These are phyloP conservation scores for Panaeolus cyanescens DNA, from an alignment of 768 basidiomycete species.

Conservation along the genomic window DNA sequence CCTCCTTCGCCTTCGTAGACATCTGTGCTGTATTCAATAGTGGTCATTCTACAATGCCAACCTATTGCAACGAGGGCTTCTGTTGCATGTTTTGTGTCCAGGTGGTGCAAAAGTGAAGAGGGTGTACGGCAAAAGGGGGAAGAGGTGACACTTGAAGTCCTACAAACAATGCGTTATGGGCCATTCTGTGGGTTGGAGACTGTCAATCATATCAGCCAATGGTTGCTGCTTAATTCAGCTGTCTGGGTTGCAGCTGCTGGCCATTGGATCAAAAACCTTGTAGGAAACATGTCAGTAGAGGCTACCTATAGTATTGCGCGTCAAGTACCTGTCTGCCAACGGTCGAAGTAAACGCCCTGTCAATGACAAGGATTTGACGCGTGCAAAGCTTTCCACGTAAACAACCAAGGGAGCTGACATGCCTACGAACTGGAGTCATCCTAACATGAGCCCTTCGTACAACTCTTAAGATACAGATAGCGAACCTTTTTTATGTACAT, in stretches of 20 bases:
- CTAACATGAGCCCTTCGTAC: slow-evolving; percentile 7
- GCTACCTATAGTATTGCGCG: not conserved
- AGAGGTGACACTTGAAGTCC: no score
- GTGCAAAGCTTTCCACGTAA: slow-evolving; percentile 94
- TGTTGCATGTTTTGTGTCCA: no score
- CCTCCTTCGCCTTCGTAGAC: no score
- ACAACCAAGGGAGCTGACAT: slow-evolving; percentile 71
- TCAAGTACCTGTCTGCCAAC: slow-evolving; percentile 75
- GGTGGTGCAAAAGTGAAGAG: no score
- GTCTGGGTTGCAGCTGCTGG: slow-evolving; percentile 41
- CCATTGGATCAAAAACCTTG: slow-evolving; percentile 93
- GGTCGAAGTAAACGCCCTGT: slow-evolving; percentile 81
- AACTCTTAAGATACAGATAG: not conserved
- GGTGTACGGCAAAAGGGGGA: no score
- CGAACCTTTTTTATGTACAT: slow-evolving; percentile 70
- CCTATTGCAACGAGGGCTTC: no score
- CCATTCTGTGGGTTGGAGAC: no score
- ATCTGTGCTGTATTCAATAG: no score
- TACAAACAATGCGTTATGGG: no score
- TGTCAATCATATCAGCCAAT: slow-evolving; percentile 9
- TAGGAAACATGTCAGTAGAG: not conserved
- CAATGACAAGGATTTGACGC: slow-evolving; percentile 77
- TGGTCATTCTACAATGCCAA: no score
- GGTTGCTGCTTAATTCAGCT: slow-evolving; percentile 32
- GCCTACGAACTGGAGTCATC: slow-evolving; percentile 64